Evolutionary conservation across 2,329 filamentous ascomycete species (phyloP).

Genomic region (Macrophomina phaseolina): DNA sequence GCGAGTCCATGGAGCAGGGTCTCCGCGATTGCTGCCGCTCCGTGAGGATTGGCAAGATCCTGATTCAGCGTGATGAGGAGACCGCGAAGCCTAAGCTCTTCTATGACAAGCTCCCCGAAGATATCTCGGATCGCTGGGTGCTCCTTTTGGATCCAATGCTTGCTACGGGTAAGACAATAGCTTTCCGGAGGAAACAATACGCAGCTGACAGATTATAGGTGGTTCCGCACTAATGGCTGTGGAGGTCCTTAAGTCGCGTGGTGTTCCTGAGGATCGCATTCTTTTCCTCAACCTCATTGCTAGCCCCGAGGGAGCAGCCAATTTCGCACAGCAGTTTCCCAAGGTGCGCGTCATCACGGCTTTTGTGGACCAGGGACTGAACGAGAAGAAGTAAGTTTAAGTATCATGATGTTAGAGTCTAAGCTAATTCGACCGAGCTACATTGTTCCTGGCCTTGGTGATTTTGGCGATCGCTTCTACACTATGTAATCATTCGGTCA

Average conservation of each 20-base stretch:
- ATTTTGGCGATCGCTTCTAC: slow-evolving; percentile 96
- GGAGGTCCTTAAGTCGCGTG: slow-evolving; percentile 85
- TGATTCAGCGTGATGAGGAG: slow-evolving; percentile 97
- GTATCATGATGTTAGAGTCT: slow-evolving; percentile 34
- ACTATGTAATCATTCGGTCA: slow-evolving; percentile 68
- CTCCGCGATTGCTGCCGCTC: slow-evolving; percentile 94
- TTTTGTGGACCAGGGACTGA: slow-evolving; percentile 93
- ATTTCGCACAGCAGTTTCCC: slow-evolving; percentile 88
- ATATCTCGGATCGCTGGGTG: slow-evolving; percentile 93
- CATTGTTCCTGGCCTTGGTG: slow-evolving; percentile 90
- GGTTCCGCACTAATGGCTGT: slow-evolving; percentile 97
- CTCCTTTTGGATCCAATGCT: slow-evolving; percentile 98
- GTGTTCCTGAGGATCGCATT: slow-evolving; percentile 93
- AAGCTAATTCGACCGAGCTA: slow-evolving; percentile 66
- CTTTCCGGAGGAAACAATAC: no score
- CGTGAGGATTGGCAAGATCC: slow-evolving; percentile 97
- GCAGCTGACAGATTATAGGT: slow-evolving; percentile 57
- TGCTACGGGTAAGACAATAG: slow-evolving; percentile 73
- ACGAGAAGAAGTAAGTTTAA: slow-evolving; percentile 87
- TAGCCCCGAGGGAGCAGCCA: slow-evolving; percentile 89
- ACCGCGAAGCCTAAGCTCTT: slow-evolving; percentile 90
- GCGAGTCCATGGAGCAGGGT: slow-evolving; percentile 98
- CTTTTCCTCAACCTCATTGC: slow-evolving; percentile 96
- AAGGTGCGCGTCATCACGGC: slow-evolving; percentile 91
- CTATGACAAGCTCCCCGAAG: slow-evolving; percentile 95